Base-by-base conservation (phyloP, 129 eudicot species). In the Centella asiatica region DNA sequence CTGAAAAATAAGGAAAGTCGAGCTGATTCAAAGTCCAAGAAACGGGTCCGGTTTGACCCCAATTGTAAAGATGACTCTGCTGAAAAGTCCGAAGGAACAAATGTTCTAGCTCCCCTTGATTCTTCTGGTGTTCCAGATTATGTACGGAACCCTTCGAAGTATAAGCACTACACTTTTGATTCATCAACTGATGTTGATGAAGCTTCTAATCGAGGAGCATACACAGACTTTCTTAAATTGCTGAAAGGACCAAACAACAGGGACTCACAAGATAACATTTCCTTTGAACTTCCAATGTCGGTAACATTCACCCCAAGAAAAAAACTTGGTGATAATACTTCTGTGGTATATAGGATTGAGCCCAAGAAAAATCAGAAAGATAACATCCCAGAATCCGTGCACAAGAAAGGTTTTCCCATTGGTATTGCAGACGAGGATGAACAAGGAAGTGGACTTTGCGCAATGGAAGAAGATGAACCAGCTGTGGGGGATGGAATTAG, bases 381-480 rank as follows among this genome's bases (percentile, higher is more conserved):
- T 52, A 72, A 54, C 53, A 4, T 59, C 20, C 71, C 70, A 70
- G 71, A 66, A 23, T 7, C 42, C 42, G 12, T 7, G 42, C 12
- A 37, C 42, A 76, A 74, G 56, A 74, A 74, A 68, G 55, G 70
- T 48, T 65, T 70, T 67, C 69, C 77, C 6, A 34, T 75, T 60
- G 77, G 72, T 56, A 60, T 85, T 67, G 83, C 73, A 2, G 86
- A 66, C 6, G 81, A 48, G 36, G 68, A 67, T 42, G 55, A 33
- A 23, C 65, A 44, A 49, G 83, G 78, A 26, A 45, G 42, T 68
- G 93, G 71, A 64, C 64, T 59, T 27, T 78, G 77, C 39, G 80
- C 72, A 34, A 90, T 90, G 97, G 94, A 90, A 57, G 97, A 83
- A 84, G 97, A 86, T 63, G 83, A 75, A 29, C 42, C 31, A 3